Percentiles rank a stretch among this genome's conserved stretches.
phyloP scores from a whole-genome alignment of 768 basidiomycete genomes.

The Podaxis carcinomalis region DNA sequence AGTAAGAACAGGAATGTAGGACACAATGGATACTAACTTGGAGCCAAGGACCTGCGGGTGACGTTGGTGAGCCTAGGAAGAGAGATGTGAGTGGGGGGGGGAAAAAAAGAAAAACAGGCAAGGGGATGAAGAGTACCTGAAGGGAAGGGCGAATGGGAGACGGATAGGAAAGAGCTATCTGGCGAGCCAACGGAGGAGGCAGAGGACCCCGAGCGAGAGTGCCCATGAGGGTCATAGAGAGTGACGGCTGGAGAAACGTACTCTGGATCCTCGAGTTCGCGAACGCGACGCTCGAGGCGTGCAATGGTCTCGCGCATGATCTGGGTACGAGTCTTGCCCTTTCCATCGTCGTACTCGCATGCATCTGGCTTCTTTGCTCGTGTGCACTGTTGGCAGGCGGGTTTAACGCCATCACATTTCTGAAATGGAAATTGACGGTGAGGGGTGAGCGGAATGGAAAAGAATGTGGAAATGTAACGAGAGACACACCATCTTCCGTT shows the following conservation, averaged over 20 bases:
- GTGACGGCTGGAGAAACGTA: slow-evolving; percentile 64
- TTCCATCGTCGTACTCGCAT: slow-evolving; percentile 83
- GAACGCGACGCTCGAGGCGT: slow-evolving; percentile 65
- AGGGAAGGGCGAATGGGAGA: slow-evolving; percentile 57
- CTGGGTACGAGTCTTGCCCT: slow-evolving; percentile 79
- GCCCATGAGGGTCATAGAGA: slow-evolving; percentile 63
- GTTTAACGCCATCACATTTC: slow-evolving; percentile 77
- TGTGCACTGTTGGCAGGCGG: slow-evolving; percentile 73
- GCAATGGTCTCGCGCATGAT: slow-evolving; percentile 73
- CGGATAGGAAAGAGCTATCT: slow-evolving; percentile 43
- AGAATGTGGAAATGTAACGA: background rate
- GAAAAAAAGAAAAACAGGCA: background rate
- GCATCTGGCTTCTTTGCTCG: slow-evolving; percentile 72
- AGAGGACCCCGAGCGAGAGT: slow-evolving; percentile 49
- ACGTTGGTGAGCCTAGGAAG: slow-evolving; percentile 38
- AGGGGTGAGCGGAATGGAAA: background rate
- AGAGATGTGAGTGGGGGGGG: background rate
- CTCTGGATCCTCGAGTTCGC: slow-evolving; percentile 74
- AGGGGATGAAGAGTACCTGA: slow-evolving; percentile 35
- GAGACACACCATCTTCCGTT: slow-evolving; percentile 60
- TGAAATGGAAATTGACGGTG: slow-evolving; percentile 24
- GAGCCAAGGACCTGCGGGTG: slow-evolving; percentile 50
- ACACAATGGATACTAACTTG: slow-evolving; percentile 25
- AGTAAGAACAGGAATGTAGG: slow-evolving; percentile 6
- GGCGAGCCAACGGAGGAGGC: slow-evolving; percentile 54